These are phyloP conservation scores for Pyrenophora teres DNA, from an alignment of 2,329 filamentous ascomycete species.

Conservation along the genomic window DNA sequence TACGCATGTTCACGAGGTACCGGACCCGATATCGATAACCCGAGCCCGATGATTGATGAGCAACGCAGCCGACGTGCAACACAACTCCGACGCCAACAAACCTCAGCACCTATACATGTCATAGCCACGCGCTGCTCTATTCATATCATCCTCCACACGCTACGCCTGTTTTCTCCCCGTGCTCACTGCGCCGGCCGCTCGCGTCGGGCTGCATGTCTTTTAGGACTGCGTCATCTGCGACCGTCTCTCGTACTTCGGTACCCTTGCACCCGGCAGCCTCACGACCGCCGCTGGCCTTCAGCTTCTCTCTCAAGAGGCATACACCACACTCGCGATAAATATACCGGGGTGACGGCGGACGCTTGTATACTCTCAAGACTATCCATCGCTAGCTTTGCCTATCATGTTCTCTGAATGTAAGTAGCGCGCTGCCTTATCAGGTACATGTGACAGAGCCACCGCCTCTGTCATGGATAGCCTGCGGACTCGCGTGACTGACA, in stretches of 20 bases:
- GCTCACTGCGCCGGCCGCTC: conserved; percentile 9
- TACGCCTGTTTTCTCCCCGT: background rate
- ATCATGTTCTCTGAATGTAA: conserved; percentile 89
- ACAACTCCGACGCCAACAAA: conserved; percentile 6
- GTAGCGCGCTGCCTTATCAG: conserved; percentile 49
- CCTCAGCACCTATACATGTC: conserved; percentile 9
- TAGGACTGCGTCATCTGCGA: conserved; percentile 38
- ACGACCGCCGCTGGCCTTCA: conserved; percentile 32
- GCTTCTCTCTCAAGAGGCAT: conserved; percentile 27
- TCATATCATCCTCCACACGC: conserved; percentile 7
- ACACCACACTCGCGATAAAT: conserved; percentile 27
- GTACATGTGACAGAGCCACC: conserved; percentile 39
- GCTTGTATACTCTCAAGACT: conserved; percentile 27
- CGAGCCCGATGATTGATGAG: conserved; percentile 13
- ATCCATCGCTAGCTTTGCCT: conserved; percentile 15
- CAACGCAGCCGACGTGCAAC: background rate
- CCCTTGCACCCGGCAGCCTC: conserved; percentile 32
- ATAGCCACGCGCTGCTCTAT: conserved; percentile 9
- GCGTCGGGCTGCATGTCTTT: conserved; percentile 33
- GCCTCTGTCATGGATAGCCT: conserved; percentile 33
- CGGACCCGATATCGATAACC: conserved; percentile 21
- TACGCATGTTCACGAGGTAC: conserved; percentile 11
- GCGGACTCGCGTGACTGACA: conserved; percentile 51
- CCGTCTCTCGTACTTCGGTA: conserved; percentile 30
- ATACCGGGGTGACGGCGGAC: conserved; percentile 21